A percentile compares a stretch with the other conserved stretches of the same genome.
Evolutionary conservation across 108 stramenopile species (phyloP).

Genomic region (Pseudonitzschia multiseries): DNA sequence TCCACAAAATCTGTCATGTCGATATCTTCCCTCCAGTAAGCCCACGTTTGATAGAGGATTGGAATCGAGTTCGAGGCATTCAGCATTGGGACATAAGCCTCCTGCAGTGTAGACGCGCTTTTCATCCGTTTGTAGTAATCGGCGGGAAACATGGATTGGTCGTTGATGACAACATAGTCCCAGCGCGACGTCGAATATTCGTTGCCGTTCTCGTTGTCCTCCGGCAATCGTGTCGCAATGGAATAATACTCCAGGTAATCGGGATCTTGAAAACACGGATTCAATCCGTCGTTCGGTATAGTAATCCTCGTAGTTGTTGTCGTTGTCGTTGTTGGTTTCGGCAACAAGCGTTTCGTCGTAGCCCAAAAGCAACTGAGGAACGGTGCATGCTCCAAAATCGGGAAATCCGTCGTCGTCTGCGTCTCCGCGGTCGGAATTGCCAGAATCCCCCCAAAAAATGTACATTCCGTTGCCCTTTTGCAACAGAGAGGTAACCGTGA

Average conservation of each 20-base stretch:
- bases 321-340: constrained; percentile 14
- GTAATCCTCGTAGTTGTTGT: constrained; percentile 17
- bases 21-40: constrained; percentile 29
- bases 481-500: constrained; percentile 19
- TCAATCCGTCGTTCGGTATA: constrained; percentile 38
- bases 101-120: constrained; percentile 16
- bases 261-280: constrained; percentile 46
- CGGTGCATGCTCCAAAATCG: constrained; percentile 54
- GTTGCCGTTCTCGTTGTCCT: not conserved
- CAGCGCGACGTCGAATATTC: not conserved
- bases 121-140: constrained; percentile 17
- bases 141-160: constrained; percentile 44
- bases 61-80: constrained; percentile 30
- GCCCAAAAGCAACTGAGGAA: constrained; percentile 46
- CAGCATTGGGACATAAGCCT: constrained; percentile 30
- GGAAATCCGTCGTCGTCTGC: constrained; percentile 20
- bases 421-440: not conserved
- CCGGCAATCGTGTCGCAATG: not conserved
- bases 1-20: constrained; percentile 37
- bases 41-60: constrained; percentile 37
- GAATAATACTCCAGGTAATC: constrained; percentile 22
- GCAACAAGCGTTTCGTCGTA: constrained; percentile 26
- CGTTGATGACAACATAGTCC: constrained; percentile 55
- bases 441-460: constrained; percentile 27
- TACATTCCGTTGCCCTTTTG: constrained; percentile 55